phyloP scores from a whole-genome alignment of 176 grass and related monocot genomes.

The Eremochloa ophiuroides region DNA sequence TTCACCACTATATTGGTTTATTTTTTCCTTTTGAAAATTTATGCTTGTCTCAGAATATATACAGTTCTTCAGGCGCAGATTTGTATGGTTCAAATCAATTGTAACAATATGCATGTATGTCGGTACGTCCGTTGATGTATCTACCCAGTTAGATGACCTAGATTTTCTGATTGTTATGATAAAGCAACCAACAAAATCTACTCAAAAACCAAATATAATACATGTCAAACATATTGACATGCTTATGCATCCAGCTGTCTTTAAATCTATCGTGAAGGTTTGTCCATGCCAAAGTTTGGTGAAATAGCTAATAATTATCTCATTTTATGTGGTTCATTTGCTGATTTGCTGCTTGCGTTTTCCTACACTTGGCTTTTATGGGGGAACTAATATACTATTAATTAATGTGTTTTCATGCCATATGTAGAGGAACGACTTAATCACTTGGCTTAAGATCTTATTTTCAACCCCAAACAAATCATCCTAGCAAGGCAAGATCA shows the following conservation, averaged over 20 bases:
- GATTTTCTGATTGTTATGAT: not conserved
- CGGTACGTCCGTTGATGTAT: too few species aligned
- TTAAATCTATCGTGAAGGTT: not conserved
- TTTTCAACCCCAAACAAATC: not conserved
- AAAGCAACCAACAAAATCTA: not conserved
- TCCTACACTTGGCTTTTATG: not conserved
- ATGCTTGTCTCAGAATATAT: too few species aligned
- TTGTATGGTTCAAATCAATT: too few species aligned
- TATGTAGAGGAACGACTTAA: not conserved
- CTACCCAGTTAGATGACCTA: not conserved
- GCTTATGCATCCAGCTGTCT: not conserved
- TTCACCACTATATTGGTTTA: too few species aligned
- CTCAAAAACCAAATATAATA: not conserved
- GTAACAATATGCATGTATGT: too few species aligned
- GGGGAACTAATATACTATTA: not conserved
- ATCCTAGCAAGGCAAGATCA: not conserved
- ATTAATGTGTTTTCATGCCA: not conserved
- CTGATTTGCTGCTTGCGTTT: not conserved
- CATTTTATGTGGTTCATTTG: conserved; percentile 29
- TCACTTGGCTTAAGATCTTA: not conserved
- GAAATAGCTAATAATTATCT: not conserved
- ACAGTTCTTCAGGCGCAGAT: too few species aligned
- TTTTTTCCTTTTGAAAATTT: too few species aligned
- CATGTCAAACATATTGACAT: not conserved
- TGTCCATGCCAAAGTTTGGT: not conserved